Conservation (phyloP, 2,329 filamentous ascomycete genomes). For the Colletotrichum eleusines region DNA sequence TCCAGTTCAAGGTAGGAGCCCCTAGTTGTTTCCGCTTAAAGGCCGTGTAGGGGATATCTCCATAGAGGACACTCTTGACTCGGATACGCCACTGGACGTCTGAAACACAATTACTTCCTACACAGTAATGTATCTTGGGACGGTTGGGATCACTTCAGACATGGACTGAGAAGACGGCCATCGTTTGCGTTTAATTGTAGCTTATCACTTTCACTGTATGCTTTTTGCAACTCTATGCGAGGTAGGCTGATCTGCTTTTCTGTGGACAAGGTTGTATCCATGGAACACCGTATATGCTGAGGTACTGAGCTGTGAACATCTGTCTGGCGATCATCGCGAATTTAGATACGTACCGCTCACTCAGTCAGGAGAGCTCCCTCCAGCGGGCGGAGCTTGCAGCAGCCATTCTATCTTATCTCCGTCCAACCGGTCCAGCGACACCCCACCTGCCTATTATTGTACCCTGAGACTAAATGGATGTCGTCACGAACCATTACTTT, state of each 20-base stretch:
- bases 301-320: conserved; percentile 10
- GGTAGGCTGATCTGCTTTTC: conserved; percentile 1
- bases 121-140: background rate
- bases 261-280: conserved; percentile 26
- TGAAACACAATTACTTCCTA: background rate
- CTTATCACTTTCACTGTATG: background rate
- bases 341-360: conserved; percentile 1
- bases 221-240: background rate
- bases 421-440: conserved; percentile 23
- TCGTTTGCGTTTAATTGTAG: background rate
- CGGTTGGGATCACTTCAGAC: background rate
- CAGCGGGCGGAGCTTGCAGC: conserved; percentile 30
- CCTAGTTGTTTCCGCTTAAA: conserved; percentile 20
- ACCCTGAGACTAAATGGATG: conserved; percentile 34
- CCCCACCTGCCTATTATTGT: conserved; percentile 38
- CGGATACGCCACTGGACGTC: conserved; percentile 6
- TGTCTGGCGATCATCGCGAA: background rate
- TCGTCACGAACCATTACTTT: conserved; percentile 39
- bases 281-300: conserved; percentile 31
- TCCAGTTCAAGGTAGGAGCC: background rate
- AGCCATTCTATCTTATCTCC: conserved; percentile 41
- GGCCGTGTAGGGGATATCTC: conserved; percentile 18
- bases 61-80: conserved; percentile 28
- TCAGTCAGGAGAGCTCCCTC: background rate
- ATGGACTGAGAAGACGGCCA: background rate